Evolutionary conservation across 1,284 basidiomycete genomes (phyloP).

Genomic region (Malassezia obtusa): DNA sequence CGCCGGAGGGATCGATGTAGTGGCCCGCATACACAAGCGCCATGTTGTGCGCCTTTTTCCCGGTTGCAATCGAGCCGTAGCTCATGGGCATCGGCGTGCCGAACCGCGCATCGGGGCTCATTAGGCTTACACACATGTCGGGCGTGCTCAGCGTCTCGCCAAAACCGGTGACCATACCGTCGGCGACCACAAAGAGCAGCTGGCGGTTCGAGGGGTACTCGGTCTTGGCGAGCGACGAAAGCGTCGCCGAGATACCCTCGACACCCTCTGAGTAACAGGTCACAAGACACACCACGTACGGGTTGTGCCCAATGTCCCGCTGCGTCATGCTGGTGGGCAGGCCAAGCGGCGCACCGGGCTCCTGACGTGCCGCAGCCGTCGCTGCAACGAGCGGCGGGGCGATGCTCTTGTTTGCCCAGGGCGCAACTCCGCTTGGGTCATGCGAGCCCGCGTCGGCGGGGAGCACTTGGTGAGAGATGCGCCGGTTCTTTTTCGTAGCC

Average conservation of each 20-base stretch:
- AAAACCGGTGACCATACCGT: conserved; percentile 96
- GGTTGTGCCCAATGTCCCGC: conserved; percentile 53
- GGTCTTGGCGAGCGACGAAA: conserved; percentile 82
- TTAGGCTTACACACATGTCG: conserved; percentile 82
- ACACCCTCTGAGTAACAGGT: conserved; percentile 97
- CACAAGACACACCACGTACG: conserved; percentile 87
- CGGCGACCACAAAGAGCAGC: conserved; percentile 85
- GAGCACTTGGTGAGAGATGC: conserved; percentile 85
- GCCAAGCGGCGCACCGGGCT: background rate
- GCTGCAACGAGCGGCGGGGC: conserved; percentile 70
- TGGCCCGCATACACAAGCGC: conserved; percentile 99
- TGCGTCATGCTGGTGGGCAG: conserved; percentile 23
- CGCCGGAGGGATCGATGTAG: conserved; percentile 60
- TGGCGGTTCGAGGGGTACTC: conserved; percentile 85
- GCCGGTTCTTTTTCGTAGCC: conserved; percentile 26
- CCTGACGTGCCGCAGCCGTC: background rate
- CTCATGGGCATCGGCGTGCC: conserved; percentile 93
- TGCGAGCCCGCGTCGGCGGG: conserved; percentile 86
- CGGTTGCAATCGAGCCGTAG: conserved; percentile 80
- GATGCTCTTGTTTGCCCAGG: conserved; percentile 65
- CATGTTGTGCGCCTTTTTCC: conserved; percentile 78
- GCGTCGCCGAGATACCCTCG: conserved; percentile 77
- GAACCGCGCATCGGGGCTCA: conserved; percentile 89
- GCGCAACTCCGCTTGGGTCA: conserved; percentile 75
- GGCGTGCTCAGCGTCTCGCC: conserved; percentile 91